Conservation (phyloP, 371 early-diverging fungal species). For the Rhizopus arrhizus region DNA sequence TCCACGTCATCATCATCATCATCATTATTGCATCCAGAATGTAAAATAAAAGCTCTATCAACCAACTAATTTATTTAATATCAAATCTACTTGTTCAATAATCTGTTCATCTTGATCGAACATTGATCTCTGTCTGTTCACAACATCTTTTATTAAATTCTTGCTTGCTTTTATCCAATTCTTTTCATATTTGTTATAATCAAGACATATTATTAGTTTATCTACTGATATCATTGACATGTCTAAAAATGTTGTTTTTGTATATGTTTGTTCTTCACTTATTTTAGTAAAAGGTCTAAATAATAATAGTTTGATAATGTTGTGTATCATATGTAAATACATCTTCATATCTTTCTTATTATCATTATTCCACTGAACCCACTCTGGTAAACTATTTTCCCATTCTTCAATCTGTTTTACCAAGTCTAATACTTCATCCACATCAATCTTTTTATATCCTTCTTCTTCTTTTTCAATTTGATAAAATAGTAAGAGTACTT, state of each 20-base stretch:
- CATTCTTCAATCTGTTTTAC: slow-evolving; percentile 46
- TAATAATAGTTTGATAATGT: slow-evolving; percentile 38
- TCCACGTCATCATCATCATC: slow-evolving; percentile 1
- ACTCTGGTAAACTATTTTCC: slow-evolving; percentile 39
- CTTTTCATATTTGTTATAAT: background rate
- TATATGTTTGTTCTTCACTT: slow-evolving; percentile 41
- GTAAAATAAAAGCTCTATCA: background rate
- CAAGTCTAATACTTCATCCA: slow-evolving; percentile 45
- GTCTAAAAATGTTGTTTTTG: slow-evolving; percentile 48
- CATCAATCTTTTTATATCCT: slow-evolving; percentile 39
- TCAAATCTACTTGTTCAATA: slow-evolving; percentile 16
- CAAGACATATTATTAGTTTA: slow-evolving; percentile 29
- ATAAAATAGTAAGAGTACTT: slow-evolving; percentile 27
- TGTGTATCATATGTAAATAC: slow-evolving; percentile 45
- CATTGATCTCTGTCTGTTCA: slow-evolving; percentile 24
- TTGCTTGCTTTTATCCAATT: slow-evolving; percentile 26
- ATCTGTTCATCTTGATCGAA: slow-evolving; percentile 47
- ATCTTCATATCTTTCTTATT: slow-evolving; percentile 9
- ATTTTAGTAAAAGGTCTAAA: slow-evolving; percentile 45
- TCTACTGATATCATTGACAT: slow-evolving; percentile 38
- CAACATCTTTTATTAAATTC: slow-evolving; percentile 33
- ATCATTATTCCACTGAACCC: slow-evolving; percentile 33
- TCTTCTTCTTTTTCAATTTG: slow-evolving; percentile 19
- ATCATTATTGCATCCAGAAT: slow-evolving; percentile 1
- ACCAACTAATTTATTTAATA: slow-evolving; percentile 7